Base-by-base conservation (phyloP, 352 stramenopile genomes). In the Phytophthora chlamydospora region DNA sequence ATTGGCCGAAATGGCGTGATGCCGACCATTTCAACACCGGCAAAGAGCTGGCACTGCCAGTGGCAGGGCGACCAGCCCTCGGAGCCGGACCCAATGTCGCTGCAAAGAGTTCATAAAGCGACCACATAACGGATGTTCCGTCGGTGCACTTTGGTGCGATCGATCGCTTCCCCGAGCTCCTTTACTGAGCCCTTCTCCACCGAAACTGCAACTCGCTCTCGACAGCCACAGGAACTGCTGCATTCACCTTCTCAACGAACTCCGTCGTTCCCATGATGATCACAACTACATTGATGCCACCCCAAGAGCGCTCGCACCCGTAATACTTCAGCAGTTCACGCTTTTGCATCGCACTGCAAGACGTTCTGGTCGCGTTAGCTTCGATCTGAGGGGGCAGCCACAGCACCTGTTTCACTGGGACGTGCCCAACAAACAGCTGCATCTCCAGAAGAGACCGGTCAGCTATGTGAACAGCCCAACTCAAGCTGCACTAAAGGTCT, bases 161-260 rank as follows among this genome's bases (percentile, higher is more conserved):
- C 34, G 33, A 24, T 24, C 21, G 21, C 21, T 24, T 24, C 21
- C 3, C 21, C 21, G 21, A 58, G n/a, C 29, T 51, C 51, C 50
- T 59, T 49, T 59, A 59, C 39, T 50, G 41, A 60, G 44, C 8
- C 17, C 32, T 33, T 38, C 41, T 31, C 40, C 49, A 58, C 52
- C 52, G 52, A 60, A 60, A 60, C 32, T 58, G 12, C 43, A 62
- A 34, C 4, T 5, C 40, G n/a, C 7, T 29, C 24, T 45, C 29
- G 40, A 29, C 17, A 31, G 17, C 9, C 40, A 12, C 19, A 10
- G 8, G 11, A 6, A 46, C 0, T 17, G 16, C 4, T 11, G 21
- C 21, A 24, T 24, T 24, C 1, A 24, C 21, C 21, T 24, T 6
- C 11, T 6, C 16, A 8, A 27, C 11, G 5, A 44, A 27, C 24